Conservation (phyloP, 176 grass and related monocot species). For the Juncus effusus region DNA sequence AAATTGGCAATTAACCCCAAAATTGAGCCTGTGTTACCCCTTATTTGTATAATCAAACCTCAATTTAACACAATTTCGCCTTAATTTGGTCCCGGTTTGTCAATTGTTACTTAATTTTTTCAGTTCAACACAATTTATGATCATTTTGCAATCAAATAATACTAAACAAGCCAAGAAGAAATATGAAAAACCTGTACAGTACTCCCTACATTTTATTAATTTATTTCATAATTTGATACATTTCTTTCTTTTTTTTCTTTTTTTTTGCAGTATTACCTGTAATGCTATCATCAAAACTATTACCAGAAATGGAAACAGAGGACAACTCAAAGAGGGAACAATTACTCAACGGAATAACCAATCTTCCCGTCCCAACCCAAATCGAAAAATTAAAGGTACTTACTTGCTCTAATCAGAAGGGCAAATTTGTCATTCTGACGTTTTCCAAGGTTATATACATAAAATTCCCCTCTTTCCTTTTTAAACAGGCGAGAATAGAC, state of each 20-base stretch:
- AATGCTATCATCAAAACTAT: slow-evolving; percentile 88
- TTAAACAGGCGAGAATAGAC: slow-evolving; percentile 75
- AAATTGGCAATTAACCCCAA: too few species aligned
- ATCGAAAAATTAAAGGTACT: slow-evolving; percentile 88
- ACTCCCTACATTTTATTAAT: too few species aligned
- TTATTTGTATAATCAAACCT: too few species aligned
- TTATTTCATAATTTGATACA: neutral
- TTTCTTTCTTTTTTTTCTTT: neutral
- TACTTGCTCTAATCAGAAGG: slow-evolving; percentile 14
- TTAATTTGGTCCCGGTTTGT: too few species aligned
- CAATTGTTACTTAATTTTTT: too few species aligned
- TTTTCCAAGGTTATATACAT: neutral
- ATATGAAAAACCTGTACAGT: too few species aligned
- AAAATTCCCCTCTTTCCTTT: neutral
- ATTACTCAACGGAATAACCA: slow-evolving; percentile 65
- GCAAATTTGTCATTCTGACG: slow-evolving; percentile 1
- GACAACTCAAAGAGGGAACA: slow-evolving; percentile 76
- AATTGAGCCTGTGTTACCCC: too few species aligned
- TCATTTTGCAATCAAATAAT: too few species aligned
- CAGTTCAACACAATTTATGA: too few species aligned
- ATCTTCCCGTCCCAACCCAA: slow-evolving; percentile 58
- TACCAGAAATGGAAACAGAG: slow-evolving; percentile 83
- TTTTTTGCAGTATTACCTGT: slow-evolving; percentile 68
- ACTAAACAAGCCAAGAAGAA: too few species aligned
- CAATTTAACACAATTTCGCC: too few species aligned